Conservation (phyloP, 2,329 filamentous ascomycete genomes). For the Orbilia brochopaga region DNA sequence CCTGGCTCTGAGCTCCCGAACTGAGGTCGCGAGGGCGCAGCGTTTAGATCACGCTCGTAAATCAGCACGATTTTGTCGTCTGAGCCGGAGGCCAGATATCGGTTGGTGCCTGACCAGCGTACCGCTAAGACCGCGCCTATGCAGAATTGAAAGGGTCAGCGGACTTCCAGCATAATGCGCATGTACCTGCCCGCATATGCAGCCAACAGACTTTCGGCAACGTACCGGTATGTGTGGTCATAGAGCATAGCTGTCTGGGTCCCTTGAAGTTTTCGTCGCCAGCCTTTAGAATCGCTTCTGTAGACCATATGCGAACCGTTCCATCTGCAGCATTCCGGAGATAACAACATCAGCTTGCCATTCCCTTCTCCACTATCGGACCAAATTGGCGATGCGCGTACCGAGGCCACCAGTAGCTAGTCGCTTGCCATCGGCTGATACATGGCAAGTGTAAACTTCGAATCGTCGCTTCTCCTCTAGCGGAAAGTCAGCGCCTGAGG, state of each 20-base stretch:
- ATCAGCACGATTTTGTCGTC: conserved; percentile 99
- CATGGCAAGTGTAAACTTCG: conserved; percentile 97
- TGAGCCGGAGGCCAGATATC: conserved; percentile 93
- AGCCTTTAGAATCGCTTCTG: conserved; percentile 85
- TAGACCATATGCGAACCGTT: conserved; percentile 97
- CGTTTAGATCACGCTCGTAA: conserved; percentile 69
- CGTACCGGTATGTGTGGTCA: conserved; percentile 97
- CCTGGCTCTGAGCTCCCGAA: conserved; percentile 83
- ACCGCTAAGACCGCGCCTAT: conserved; percentile 66
- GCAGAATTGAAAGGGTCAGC: not conserved
- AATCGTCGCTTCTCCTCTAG: conserved; percentile 94
- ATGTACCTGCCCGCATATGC: not conserved
- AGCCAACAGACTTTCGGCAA: conserved; percentile 60
- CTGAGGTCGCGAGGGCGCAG: conserved; percentile 74
- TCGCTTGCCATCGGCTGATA: conserved; percentile 90
- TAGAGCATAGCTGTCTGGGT: conserved; percentile 92
- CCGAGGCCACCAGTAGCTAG: conserved; percentile 93
- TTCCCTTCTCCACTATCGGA: conserved; percentile 6
- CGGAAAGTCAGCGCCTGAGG: conserved; percentile 51
- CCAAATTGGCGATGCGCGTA: conserved; percentile 60
- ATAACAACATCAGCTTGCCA: conserved; percentile 50
- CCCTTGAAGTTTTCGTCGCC: conserved; percentile 73
- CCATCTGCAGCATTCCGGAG: conserved; percentile 68
- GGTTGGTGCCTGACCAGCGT: conserved; percentile 91
- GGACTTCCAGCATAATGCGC: not conserved